Base-by-base conservation (phyloP, 2,329 filamentous ascomycete species). In the Cladosporium sp. region DNA sequence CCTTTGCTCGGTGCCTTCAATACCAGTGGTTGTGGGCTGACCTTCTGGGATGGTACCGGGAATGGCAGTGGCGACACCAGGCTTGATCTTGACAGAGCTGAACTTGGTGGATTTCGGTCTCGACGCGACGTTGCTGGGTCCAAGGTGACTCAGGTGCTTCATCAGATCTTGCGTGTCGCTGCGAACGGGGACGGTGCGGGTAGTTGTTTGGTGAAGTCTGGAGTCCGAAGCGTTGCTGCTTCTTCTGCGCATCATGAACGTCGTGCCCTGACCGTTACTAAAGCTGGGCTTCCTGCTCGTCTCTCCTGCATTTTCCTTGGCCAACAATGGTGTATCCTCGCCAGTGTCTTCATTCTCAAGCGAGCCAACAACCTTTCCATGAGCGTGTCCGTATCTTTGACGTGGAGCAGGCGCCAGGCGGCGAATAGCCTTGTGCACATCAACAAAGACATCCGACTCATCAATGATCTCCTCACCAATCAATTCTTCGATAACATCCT, bases 381-480 rank as follows among this genome's bases (percentile, higher is more conserved):
- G 77, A 26, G 71, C 69, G 14, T 88, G 88, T 46, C 69, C 68
- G 67, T 75, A 78, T 23, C 71, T 69, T 14, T 88, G 88, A 74
- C 92, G 90, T 1, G 94, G 94, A 1, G 93, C 93, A 0, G 93
- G 93, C 23, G 90, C 87, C 73, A 96, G 86, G 62, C 95, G 91
- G 66, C 95, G 88, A 71, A 99, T 97, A 26, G 95, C 95, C 81
- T 98, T 98, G 83, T 98, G 95, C 2, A 99, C 93, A 77, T 99
- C 95, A 69, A 99, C 90, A 74, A 96, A 99, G 12, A 99, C 95
- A 78, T 99, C 95, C 0, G 94, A 98, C 78, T 99, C 95, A 76
- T 99, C 95, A 68, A 99, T 96, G 69, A 98, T 99, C 84, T 99
- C 95, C 90, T 99, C 95, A 82, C 95, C 95, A 78, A 99, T 99